phyloP scores from a whole-genome alignment of 2,329 filamentous ascomycete genomes.

The Didymella arachidicola region DNA sequence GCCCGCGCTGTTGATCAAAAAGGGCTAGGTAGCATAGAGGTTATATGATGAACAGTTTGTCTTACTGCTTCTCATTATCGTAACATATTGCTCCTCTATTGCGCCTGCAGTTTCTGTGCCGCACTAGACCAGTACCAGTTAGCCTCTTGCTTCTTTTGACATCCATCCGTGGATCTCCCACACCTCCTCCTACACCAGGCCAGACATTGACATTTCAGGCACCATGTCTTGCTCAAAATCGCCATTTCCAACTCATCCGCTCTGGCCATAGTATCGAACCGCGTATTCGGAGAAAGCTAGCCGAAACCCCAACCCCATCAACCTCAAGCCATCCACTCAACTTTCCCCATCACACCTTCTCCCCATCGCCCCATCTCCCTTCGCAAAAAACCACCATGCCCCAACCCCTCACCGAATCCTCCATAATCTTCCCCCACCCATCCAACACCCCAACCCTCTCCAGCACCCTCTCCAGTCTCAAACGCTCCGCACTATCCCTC shows the following conservation, averaged over 20 bases:
- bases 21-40: slow-evolving; percentile 7
- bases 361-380: too few species aligned
- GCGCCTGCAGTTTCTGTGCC: slow-evolving; percentile 5
- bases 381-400: slow-evolving; percentile 27
- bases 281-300: too few species aligned
- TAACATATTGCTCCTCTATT: background rate
- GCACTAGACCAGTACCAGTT: background rate
- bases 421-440: slow-evolving; percentile 63
- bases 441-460: slow-evolving; percentile 70
- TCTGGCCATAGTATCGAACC: too few species aligned
- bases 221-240: background rate
- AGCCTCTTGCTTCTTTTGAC: slow-evolving; percentile 2
- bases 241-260: too few species aligned
- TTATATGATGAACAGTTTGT: background rate
- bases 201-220: background rate
- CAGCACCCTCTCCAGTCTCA: slow-evolving; percentile 73
- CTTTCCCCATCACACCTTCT: background rate
- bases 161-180: slow-evolving; percentile 1
- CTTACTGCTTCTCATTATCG: too few species aligned
- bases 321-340: background rate
- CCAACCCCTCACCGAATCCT: slow-evolving; percentile 39
- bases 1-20: slow-evolving; percentile 25
- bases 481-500: slow-evolving; percentile 77
- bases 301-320: background rate
- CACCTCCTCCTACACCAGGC: background rate